Base-by-base conservation (phyloP, 176 grass and related monocot species). In the Phragmites australis region DNA sequence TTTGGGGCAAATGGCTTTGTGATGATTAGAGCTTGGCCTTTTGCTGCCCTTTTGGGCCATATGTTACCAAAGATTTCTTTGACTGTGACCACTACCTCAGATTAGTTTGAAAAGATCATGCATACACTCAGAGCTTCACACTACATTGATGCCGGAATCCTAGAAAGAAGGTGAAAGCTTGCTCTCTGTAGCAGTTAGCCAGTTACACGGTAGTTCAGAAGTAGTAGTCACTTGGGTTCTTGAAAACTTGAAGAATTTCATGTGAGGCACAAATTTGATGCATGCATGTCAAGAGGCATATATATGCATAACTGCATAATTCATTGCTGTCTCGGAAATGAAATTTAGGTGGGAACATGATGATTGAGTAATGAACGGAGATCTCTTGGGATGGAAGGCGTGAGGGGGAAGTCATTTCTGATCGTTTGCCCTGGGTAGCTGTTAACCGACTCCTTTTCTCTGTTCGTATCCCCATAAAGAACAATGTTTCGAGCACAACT, bases 1-100 rank as follows among this genome's bases (percentile, higher is more conserved):
- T 97, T 97, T 94, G 71, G 88, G 78, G 91, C 86, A 86, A 92
- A 90, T 97, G 75, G 84, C 87, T 97, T 97, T 93, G 82, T 85
- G 75, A 97, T 97, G 83, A 97, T 97, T 92, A 88, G 84, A 76
- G 74, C 63, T 93, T 81, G 88, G 88, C 82, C 84, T 83, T 91
- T 87, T 88, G 80, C 85, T 80, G 29, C 73, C 84, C 88, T 97
- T 97, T 97, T 89, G 90, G 90, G 89, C 88, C 88, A 90, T 93
- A 91, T 88, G 84, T 80, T 87, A 91, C 89, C 91, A 90, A 81
- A 81, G 54, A 81, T 78, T 82, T 75, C 88, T 97, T 97, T 97
- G 94, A 97, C 89, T 94, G 87, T 70, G 77, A 89, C 75, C 66
- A 72, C 87, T 76, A 82, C 63, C 65, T 84, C 71, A 63, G 68